Percentiles rank a stretch among this genome's conserved stretches.
These are phyloP conservation scores for Gremmenia infestans DNA, from an alignment of 2,329 filamentous ascomycete genomes.

Conservation along the genomic window DNA sequence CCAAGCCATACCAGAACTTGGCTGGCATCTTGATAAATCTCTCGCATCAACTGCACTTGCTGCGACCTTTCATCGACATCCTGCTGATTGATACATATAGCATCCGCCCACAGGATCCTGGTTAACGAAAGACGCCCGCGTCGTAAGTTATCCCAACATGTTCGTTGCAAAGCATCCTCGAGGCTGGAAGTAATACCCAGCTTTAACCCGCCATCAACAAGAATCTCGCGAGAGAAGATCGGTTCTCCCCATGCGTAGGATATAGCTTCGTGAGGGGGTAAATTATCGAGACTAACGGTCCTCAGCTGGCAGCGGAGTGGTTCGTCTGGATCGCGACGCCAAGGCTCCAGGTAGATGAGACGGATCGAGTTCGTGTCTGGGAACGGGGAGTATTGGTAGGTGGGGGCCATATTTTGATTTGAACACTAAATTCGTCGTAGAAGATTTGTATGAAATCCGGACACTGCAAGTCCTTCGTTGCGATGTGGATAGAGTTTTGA, in stretches of 20 bases:
- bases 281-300: not conserved
- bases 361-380: not conserved
- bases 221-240: not conserved
- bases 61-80: constrained; percentile 16
- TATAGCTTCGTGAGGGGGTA: constrained; percentile 1
- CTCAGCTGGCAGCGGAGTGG: not conserved
- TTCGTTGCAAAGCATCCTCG: not conserved
- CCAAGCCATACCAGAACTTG: constrained; percentile 23
- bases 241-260: not conserved
- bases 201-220: not conserved
- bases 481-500: too few relatives aligned
- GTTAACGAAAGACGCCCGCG: not conserved
- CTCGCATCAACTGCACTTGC: constrained; percentile 22
- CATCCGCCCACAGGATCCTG: not conserved
- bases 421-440: not conserved
- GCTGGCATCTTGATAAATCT: constrained; percentile 17
- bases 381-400: not conserved
- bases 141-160: not conserved
- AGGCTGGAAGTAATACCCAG: not conserved
- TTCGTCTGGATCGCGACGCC: not conserved
- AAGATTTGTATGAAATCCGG: not conserved
- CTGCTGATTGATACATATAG: constrained; percentile 21
- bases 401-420: not conserved
- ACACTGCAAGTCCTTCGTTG: not conserved
- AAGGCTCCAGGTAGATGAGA: not conserved